Percentiles rank a stretch among this genome's conserved stretches.
Evolutionary conservation across 73 alveolate genomes (phyloP).

Genomic region (Paraurostyla sp.): DNA sequence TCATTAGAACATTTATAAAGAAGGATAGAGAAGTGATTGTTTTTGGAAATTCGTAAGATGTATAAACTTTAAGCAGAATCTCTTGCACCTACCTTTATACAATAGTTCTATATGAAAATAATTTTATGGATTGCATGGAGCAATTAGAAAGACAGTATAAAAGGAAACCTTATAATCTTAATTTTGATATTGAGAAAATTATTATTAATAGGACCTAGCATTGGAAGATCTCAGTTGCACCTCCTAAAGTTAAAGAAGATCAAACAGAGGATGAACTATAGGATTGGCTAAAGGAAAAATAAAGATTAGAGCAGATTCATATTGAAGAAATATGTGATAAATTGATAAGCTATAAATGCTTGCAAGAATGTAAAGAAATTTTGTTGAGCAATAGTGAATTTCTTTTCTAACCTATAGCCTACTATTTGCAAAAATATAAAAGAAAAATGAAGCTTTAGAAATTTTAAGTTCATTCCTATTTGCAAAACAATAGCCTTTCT

Average conservation of each 20-base stretch:
- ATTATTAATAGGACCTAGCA: not conserved
- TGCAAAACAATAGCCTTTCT: not conserved
- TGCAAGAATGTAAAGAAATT: not conserved
- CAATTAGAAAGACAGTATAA: not conserved
- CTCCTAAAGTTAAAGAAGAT: not conserved
- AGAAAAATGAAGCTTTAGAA: not conserved
- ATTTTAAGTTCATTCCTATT: not conserved
- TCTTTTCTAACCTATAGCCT: not conserved
- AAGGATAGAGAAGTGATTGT: not conserved
- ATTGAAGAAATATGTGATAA: not conserved
- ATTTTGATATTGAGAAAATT: not conserved
- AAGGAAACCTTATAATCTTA: not conserved
- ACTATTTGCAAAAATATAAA: not conserved
- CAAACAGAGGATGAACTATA: not conserved
- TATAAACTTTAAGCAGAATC: not conserved
- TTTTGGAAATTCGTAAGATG: not conserved
- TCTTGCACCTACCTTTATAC: not conserved
- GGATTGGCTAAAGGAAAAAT: not conserved
- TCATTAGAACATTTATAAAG: not conserved
- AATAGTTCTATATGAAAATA: not conserved
- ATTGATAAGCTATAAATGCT: not conserved
- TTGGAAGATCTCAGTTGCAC: too few relatives aligned
- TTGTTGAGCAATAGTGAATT: not conserved
- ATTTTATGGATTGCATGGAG: not conserved
- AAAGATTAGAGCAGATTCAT: not conserved